Evolutionary conservation across 306 rosid species (phyloP), one percentile per base, ranked within the genome.

Genomic region (Pyrus betulifolia): DNA sequence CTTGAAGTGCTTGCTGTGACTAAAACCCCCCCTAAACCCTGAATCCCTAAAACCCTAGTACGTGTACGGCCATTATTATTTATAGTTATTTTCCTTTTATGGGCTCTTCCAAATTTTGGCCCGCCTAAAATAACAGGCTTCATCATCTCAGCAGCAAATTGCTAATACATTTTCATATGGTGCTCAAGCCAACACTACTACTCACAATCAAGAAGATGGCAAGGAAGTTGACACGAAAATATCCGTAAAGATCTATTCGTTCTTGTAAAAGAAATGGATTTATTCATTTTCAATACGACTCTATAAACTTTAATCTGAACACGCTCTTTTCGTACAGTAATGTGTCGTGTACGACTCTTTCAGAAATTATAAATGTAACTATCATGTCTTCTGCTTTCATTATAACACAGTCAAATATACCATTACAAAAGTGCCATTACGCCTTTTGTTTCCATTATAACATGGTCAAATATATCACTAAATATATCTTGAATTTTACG

Each of bases 321-420:
- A 15, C 0, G 3, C 0, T 0, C 6, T 1, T 49, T 49, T 2
- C 2, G 55, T 49, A 0, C 18, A 14, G 8, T 3, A 49, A 14
- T 1, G 1, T 15, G 0, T 49, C 0, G 21, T 15, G 8, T 49
- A 49, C 55, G 3, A 49, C 0, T 49, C 8, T 14, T 49, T 0
- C 0, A 49, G 0, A 49, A 46, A 46, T 46, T 46, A 46, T 46
- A 46, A 14, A 49, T 0, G 0, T 46, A 46, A 14, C 2, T 0
- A 0, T 49, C 0, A 14, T 0, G 8, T 2, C 2, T 49, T 49
- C 8, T 2, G 0, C 17, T 49, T 49, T 15, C 54, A 49, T 14
- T 14, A 15, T 4, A 15, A 49, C 21, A 2, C 8, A 0, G 0
- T 49, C 2, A 15, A 49, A 49, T 49, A 17, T 49, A 15, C 54